Percentiles rank a stretch among this genome's conserved stretches.
phyloP scores from a whole-genome alignment of 352 stramenopile species.

The Globisporangium acanthophoron region DNA sequence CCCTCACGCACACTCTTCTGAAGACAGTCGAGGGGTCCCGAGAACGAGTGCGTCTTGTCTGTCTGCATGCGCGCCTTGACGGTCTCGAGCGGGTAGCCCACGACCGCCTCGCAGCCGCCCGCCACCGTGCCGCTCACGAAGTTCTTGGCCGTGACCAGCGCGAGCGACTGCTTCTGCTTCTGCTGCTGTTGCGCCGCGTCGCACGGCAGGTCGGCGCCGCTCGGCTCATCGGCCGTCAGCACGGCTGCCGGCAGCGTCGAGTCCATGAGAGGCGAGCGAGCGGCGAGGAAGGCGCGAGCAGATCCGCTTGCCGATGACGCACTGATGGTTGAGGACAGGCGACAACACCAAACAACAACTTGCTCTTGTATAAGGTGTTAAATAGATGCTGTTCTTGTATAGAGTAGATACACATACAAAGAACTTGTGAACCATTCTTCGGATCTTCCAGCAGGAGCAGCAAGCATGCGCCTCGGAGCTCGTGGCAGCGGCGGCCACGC shows the following conservation, averaged over 20 bases:
- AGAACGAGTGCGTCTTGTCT: constrained; percentile 34
- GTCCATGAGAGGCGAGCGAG: constrained; percentile 7
- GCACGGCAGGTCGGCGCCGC: neutral
- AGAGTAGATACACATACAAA: neutral
- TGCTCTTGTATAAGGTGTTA: neutral
- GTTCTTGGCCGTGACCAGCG: constrained; percentile 50
- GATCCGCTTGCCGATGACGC: constrained; percentile 8
- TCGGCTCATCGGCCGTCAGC: constrained; percentile 3
- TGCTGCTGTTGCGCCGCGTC: constrained; percentile 12
- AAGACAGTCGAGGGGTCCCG: constrained; percentile 45
- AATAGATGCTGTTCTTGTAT: neutral
- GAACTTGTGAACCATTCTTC: neutral
- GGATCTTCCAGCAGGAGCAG: neutral
- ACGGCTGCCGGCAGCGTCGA: constrained; percentile 13
- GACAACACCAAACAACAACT: too few species aligned
- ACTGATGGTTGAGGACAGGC: neutral
- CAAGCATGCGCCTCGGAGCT: constrained; percentile 1
- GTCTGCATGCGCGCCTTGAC: constrained; percentile 70
- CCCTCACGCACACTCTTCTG: constrained; percentile 50
- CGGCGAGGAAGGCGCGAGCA: neutral
- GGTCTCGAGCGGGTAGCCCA: constrained; percentile 64
- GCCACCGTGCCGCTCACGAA: constrained; percentile 56
- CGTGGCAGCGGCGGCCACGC: neutral
- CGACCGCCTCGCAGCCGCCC: constrained; percentile 51
- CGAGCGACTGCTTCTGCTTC: constrained; percentile 28